phyloP scores from a whole-genome alignment of 768 basidiomycete genomes.

The Amanita phalloides region DNA sequence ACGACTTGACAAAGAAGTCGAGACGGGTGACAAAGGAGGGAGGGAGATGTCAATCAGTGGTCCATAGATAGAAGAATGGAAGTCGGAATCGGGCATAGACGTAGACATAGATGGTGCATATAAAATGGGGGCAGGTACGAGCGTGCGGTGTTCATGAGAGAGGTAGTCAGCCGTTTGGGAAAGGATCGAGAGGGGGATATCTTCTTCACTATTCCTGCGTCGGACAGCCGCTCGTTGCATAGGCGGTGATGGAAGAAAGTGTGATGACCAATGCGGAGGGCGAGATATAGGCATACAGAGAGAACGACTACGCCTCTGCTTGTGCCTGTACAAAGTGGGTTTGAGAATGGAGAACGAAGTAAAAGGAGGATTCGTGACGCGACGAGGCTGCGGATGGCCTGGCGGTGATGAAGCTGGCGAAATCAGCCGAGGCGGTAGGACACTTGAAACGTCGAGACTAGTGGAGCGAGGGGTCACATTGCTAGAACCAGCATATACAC shows the following conservation, averaged over 20 bases:
- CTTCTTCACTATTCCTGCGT: not conserved
- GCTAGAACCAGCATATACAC: conserved; percentile 3
- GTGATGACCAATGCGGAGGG: not conserved
- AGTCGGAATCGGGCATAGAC: not conserved
- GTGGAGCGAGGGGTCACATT: conserved; percentile 1
- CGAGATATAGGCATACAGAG: conserved; percentile 2
- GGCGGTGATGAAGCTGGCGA: conserved; percentile 4
- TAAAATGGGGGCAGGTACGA: not conserved
- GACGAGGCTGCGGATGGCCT: not conserved
- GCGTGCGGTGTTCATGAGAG: not conserved
- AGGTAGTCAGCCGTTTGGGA: not conserved
- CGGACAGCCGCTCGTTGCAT: not conserved
- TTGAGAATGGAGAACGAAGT: conserved; percentile 4
- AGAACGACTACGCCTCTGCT: conserved; percentile 2
- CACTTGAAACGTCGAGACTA: not conserved
- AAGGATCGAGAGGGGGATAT: conserved; percentile 1
- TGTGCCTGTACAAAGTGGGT: conserved; percentile 3
- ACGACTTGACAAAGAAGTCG: not conserved
- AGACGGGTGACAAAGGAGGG: not conserved
- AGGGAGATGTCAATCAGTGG: conserved; percentile 5
- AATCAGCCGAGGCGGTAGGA: not conserved
- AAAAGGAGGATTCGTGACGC: not conserved
- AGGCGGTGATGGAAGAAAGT: conserved; percentile 4
- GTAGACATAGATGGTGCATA: not conserved
- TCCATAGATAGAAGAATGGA: not conserved